phyloP scores from a whole-genome alignment of 2,329 filamentous ascomycete species.

The Cladophialophora carrionii region DNA sequence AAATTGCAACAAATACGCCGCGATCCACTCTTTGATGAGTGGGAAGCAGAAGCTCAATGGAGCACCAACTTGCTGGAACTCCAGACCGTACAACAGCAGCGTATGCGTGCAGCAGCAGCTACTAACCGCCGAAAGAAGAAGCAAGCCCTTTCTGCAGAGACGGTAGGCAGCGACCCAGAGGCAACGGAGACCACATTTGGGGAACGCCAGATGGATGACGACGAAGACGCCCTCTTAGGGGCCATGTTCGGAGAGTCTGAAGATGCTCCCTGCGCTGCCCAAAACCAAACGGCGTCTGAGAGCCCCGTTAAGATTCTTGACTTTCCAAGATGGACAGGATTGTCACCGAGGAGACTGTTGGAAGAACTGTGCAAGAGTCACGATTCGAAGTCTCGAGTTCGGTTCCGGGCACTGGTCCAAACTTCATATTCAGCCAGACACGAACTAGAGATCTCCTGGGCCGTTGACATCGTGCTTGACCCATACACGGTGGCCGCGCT shows the following conservation, averaged over 20 bases:
- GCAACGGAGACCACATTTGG: slow-evolving; percentile 45
- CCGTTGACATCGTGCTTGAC: slow-evolving; percentile 65
- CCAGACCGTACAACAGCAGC: slow-evolving; percentile 56
- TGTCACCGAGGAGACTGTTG: slow-evolving; percentile 73
- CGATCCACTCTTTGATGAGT: slow-evolving; percentile 73
- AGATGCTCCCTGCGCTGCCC: slow-evolving; percentile 32
- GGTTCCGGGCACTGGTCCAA: slow-evolving; percentile 71
- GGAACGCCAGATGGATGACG: slow-evolving; percentile 42
- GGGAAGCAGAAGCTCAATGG: slow-evolving; percentile 69
- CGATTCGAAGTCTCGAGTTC: slow-evolving; percentile 69
- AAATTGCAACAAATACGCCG: slow-evolving; percentile 78
- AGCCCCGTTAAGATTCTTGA: slow-evolving; percentile 69
- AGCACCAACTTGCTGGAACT: slow-evolving; percentile 61
- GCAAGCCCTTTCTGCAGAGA: slow-evolving; percentile 1
- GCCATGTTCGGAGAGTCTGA: slow-evolving; percentile 58
- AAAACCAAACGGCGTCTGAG: slow-evolving; percentile 41
- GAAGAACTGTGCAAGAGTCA: slow-evolving; percentile 84
- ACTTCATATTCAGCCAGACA: slow-evolving; percentile 76
- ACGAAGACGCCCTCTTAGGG: slow-evolving; percentile 55
- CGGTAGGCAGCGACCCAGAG: background rate
- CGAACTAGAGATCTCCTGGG: slow-evolving; percentile 75
- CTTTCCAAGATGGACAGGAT: slow-evolving; percentile 80
- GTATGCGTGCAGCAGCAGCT: slow-evolving; percentile 44
- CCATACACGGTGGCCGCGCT: slow-evolving; percentile 49
- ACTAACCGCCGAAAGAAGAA: slow-evolving; percentile 34